Percentiles rank a stretch among this genome's conserved stretches.
phyloP scores from a whole-genome alignment of 2,329 filamentous ascomycete species.

The Fusarium anguioides region DNA sequence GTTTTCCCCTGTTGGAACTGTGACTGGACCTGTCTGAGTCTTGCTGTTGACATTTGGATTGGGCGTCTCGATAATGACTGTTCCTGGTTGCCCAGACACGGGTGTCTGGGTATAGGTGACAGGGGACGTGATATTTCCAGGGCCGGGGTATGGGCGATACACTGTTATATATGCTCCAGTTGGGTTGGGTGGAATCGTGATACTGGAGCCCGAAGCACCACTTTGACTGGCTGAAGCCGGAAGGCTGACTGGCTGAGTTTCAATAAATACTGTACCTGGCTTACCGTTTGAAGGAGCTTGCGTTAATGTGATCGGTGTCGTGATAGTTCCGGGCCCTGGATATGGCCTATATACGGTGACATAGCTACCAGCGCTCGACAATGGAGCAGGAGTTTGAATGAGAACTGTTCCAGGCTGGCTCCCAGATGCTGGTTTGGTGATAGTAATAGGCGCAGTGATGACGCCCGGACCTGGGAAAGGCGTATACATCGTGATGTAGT shows the following conservation, averaged over 20 bases:
- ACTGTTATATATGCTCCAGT: slow-evolving; percentile 24
- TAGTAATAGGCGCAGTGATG: slow-evolving; percentile 17
- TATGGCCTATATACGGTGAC: slow-evolving; percentile 29
- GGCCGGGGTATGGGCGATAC: slow-evolving; percentile 17
- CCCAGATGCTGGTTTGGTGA: slow-evolving; percentile 14
- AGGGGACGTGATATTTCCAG: slow-evolving; percentile 11
- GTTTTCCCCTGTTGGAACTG: slow-evolving; percentile 9
- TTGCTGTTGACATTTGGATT: slow-evolving; percentile 8
- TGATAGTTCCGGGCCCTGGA: slow-evolving; percentile 19
- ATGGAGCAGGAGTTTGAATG: slow-evolving; percentile 22
- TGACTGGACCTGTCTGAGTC: slow-evolving; percentile 13
- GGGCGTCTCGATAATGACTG: background rate
- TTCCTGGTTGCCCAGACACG: slow-evolving; percentile 8
- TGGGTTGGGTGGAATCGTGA: slow-evolving; percentile 17
- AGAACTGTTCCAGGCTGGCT: slow-evolving; percentile 27
- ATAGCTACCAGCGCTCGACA: slow-evolving; percentile 8
- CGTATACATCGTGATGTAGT: slow-evolving; percentile 24
- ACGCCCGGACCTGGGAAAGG: slow-evolving; percentile 21
- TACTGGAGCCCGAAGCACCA: background rate
- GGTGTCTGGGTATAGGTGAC: slow-evolving; percentile 22
- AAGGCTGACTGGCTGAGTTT: slow-evolving; percentile 9
- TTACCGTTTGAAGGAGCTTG: slow-evolving; percentile 18
- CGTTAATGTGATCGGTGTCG: slow-evolving; percentile 21
- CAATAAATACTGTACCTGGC: slow-evolving; percentile 27
- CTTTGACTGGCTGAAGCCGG: background rate